Conservation (phyloP, 176 grass and related monocot genomes). For the Oropetium thomaeum region DNA sequence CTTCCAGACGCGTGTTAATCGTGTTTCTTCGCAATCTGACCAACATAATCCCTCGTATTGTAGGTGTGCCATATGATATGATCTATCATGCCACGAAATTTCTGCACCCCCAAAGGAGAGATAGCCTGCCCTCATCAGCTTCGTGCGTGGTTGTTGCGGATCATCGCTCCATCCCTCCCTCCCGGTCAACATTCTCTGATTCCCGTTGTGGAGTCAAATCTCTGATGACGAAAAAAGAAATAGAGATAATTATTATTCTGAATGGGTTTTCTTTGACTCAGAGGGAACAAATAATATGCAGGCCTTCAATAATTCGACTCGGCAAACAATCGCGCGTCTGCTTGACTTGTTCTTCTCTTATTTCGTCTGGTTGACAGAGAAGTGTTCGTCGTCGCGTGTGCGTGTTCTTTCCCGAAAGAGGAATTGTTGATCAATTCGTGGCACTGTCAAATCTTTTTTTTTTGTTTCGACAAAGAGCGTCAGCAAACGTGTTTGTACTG, state of each 20-base stretch:
- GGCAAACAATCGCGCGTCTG: slow-evolving; percentile 1
- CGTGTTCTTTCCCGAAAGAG: not conserved
- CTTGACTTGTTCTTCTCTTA: not conserved
- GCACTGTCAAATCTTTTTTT: no score
- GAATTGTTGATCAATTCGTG: no score
- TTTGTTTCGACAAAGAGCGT: no score
- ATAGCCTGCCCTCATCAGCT: not conserved
- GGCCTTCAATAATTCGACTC: not conserved
- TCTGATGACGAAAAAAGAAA: not conserved
- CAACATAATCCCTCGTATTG: not conserved
- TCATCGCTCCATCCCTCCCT: no score
- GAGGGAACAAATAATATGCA: not conserved
- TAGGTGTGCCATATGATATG: not conserved
- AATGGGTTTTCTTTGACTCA: not conserved
- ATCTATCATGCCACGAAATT: not conserved
- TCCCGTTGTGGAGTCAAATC: not conserved
- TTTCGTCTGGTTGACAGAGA: not conserved
- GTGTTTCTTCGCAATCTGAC: not conserved
- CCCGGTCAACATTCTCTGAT: not conserved
- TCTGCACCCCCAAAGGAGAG: not conserved
- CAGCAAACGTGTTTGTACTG: no score
- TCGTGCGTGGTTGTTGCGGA: not conserved
- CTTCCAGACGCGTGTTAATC: not conserved
- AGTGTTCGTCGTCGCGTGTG: not conserved
- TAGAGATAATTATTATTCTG: not conserved